Base-by-base conservation (phyloP, 106 monocot species). In the Apostasia ramifera region DNA sequence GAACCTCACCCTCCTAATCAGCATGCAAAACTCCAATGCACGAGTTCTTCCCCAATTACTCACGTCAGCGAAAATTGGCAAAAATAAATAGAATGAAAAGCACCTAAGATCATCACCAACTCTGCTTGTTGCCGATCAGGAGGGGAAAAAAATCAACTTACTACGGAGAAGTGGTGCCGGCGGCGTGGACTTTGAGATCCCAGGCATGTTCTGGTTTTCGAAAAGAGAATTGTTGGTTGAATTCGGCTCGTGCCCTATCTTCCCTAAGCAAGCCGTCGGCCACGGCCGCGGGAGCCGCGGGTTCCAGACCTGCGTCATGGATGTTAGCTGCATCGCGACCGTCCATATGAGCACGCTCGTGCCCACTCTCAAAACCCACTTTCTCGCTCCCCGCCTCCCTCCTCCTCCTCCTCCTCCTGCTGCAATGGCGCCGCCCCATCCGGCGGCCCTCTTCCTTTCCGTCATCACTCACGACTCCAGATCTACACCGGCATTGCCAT, bases 141-240 rank as follows among this genome's bases (percentile, higher is more conserved):
- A 44, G 6, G 44, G 1, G 43, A 9, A 62, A 65, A 13, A 65
- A 65, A 48, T 65, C 47, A 49, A 65, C 65, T 65, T 48, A 65
- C 65, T 65, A 43, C 65, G 43, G 6, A 48, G 65, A 26, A 65
- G 3, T 38, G 26, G 43, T 43, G 65, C 65, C 47, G 65, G 47
- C 46, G 48, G 65, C 2, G 48, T 47, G 3, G 65, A 8, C 65
- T 8, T 65, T 7, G n/a, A 14, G 12, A 2, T 37, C 49, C 8
- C 48, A 6, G 26, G n/a, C 47, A 11, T 4, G 48, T 49, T 48
- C 47, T 47, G 15, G 65, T 48, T 65, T 65, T 65, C 65, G 48
- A 65, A 48, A 48, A 65, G 47, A 48, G 65, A 48, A 48, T 65
- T 47, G 15, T 65, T 65, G 65, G 65, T 65, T 14, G 48, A 65